Percentiles rank a stretch among this genome's conserved stretches.
Evolutionary conservation across 78 protist genomes (phyloP).

Genomic region (Tieghemostelium lacteum): DNA sequence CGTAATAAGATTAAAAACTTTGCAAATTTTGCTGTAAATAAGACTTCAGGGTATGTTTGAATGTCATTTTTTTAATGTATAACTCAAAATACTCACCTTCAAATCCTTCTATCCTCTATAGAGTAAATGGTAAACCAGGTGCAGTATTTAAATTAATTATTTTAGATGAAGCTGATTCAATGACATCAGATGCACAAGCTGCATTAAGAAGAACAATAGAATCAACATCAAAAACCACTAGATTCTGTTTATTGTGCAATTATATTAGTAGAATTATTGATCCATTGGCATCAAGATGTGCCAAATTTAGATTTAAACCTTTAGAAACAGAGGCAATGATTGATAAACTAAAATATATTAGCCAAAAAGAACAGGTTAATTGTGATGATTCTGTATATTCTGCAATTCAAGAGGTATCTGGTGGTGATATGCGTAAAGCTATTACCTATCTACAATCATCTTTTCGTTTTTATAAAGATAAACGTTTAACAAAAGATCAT

Average conservation of each 20-base stretch:
- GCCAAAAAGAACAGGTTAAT: conserved; percentile 67
- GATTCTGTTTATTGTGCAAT: conserved; percentile 96
- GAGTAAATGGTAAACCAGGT: conserved; percentile 34
- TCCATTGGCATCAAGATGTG: conserved; percentile 99
- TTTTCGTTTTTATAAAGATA: conserved; percentile 48
- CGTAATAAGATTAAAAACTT: conserved; percentile 94
- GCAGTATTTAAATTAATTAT: conserved; percentile 93
- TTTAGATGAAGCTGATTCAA: conserved; percentile 99
- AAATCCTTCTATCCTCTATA: too few species aligned
- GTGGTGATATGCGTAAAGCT: conserved; percentile 96
- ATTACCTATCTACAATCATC: conserved; percentile 92
- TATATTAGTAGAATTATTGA: conserved; percentile 95
- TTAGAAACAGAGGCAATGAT: conserved; percentile 69
- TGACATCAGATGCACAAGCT: conserved; percentile 98
- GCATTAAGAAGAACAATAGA: conserved; percentile 97
- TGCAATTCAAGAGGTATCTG: conserved; percentile 70
- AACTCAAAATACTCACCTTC: too few species aligned
- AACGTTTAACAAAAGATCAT: background rate
- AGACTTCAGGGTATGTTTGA: conserved; percentile 12
- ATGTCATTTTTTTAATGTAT: conserved; percentile 1
- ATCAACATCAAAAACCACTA: conserved; percentile 88
- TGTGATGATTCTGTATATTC: conserved; percentile 12
- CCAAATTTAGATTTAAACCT: conserved; percentile 98
- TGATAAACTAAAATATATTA: conserved; percentile 82
- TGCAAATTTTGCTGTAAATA: conserved; percentile 83